phyloP scores from a whole-genome alignment of 768 basidiomycete species.

The Lactifluus pinguis region DNA sequence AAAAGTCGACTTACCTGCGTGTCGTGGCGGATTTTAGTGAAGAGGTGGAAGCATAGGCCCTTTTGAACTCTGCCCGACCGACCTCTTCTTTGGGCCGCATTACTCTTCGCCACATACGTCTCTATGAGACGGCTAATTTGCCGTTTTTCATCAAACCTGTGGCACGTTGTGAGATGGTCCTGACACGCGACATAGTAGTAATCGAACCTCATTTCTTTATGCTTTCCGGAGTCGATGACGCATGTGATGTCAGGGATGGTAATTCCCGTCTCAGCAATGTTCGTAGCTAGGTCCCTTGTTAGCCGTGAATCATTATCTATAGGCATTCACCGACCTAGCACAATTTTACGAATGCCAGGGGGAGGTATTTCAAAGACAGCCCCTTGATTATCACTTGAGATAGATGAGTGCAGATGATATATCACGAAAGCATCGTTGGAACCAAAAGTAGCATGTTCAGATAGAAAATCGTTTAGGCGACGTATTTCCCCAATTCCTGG shows the following conservation, averaged over 20 bases:
- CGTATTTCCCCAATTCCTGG: constrained; percentile 93
- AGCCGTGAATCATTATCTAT: neutral
- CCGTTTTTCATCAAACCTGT: constrained; percentile 91
- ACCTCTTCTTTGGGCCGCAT: constrained; percentile 82
- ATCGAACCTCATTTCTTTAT: constrained; percentile 79
- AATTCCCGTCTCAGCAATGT: constrained; percentile 95
- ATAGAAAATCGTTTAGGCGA: constrained; percentile 70
- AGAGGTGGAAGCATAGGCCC: constrained; percentile 92
- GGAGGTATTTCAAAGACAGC: constrained; percentile 89
- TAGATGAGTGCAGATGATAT: constrained; percentile 84
- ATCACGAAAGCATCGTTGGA: constrained; percentile 54
- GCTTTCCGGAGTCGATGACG: constrained; percentile 90
- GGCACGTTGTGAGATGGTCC: constrained; percentile 4
- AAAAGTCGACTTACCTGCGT: constrained; percentile 41
- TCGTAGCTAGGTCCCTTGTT: constrained; percentile 49
- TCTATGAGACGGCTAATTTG: constrained; percentile 89
- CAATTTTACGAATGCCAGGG: constrained; percentile 77
- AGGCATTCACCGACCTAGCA: constrained; percentile 56
- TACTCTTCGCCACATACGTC: constrained; percentile 85
- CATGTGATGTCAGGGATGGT: constrained; percentile 98
- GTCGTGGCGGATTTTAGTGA: constrained; percentile 82
- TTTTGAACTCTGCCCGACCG: constrained; percentile 85
- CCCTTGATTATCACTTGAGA: constrained; percentile 85
- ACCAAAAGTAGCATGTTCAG: constrained; percentile 68
- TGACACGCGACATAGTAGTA: neutral